These are phyloP conservation scores for Marasmius tenuissimus DNA, from an alignment of 1,284 basidiomycete genomes.

Conservation along the genomic window DNA sequence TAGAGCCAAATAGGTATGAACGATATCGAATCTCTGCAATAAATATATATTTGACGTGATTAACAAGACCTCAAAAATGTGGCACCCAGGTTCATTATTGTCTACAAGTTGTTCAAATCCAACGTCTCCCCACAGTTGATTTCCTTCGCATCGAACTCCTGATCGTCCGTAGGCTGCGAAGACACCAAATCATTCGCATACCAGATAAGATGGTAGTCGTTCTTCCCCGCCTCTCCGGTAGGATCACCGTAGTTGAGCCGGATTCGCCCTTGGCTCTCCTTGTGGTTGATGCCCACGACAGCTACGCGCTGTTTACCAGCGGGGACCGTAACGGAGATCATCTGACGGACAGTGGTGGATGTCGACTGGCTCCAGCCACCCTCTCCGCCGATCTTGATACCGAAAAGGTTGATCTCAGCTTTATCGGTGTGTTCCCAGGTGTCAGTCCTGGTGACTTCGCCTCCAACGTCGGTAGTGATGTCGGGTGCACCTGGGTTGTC, in stretches of 20 bases:
- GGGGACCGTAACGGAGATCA: background rate
- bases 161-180: background rate
- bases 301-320: background rate
- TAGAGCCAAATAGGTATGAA: no score
- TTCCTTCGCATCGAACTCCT: background rate
- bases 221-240: background rate
- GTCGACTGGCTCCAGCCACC: background rate
- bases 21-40: no score
- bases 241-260: background rate
- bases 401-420: no score
- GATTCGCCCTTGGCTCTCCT: background rate
- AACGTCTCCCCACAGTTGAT: slow-evolving; percentile 3
- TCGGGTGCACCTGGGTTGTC: background rate
- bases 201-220: slow-evolving; percentile 2
- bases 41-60: no score
- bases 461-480: background rate
- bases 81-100: no score
- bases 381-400: slow-evolving; percentile 2
- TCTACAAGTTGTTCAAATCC: background rate
- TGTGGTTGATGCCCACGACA: background rate
- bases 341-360: background rate
- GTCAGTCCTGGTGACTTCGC: background rate
- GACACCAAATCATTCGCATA: background rate
- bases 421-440: background rate
- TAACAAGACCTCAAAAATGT: no score